A percentile compares a stretch with the other conserved stretches of the same genome.
These are phyloP conservation scores for Rhodosporidiobolus sp. DNA, from an alignment of 768 basidiomycete species.

Conservation along the genomic window DNA sequence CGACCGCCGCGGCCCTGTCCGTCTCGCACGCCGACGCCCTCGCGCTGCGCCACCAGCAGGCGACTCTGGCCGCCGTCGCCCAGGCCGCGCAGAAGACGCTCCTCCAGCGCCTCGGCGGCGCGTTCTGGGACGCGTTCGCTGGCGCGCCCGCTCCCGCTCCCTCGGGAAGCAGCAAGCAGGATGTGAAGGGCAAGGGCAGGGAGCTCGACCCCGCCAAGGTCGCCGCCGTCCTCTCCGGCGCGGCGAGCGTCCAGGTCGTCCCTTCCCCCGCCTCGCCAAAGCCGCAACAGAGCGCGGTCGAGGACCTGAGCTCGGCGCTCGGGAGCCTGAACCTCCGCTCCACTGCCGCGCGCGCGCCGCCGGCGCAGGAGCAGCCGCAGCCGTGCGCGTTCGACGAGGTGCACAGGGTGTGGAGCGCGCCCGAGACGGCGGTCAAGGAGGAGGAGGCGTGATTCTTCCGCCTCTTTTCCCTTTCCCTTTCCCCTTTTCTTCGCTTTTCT, in stretches of 20 bases:
- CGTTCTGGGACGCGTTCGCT: slow-evolving; percentile 89
- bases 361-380: too few species aligned
- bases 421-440: too few species aligned
- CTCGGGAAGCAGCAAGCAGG: neutral
- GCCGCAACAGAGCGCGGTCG: too few species aligned
- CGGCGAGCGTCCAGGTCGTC: slow-evolving; percentile 27
- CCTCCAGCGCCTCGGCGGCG: slow-evolving; percentile 63
- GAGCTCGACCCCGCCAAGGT: slow-evolving; percentile 16
- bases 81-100: slow-evolving; percentile 77
- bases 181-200: neutral
- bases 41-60: neutral
- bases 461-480: too few species aligned
- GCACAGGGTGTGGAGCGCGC: too few species aligned
- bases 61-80: slow-evolving; percentile 52
- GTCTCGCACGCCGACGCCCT: neutral
- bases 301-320: too few species aligned
- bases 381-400: too few species aligned
- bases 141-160: slow-evolving; percentile 38
- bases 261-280: neutral
- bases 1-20: slow-evolving; percentile 36
- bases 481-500: too few species aligned
- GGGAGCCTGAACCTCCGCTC: too few species aligned
- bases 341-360: too few species aligned
- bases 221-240: slow-evolving; percentile 19
- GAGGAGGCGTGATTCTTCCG: too few species aligned